Conservation (phyloP, 306 rosid genomes). For the peach (Prunus persica) region DNA sequence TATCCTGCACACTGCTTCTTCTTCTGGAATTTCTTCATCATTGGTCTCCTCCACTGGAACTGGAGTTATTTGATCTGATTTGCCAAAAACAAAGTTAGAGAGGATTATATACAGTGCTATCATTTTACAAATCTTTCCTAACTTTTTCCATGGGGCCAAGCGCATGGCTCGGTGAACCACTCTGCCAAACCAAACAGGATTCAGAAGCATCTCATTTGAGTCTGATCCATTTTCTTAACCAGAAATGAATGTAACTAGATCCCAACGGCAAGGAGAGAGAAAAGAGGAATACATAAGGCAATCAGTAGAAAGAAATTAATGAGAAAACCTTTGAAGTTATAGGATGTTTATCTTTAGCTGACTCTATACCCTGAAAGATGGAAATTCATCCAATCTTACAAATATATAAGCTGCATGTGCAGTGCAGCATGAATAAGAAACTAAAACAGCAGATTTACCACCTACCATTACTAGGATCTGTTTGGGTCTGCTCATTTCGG, state of each 20-base stretch:
- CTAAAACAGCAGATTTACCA: constrained; percentile 17
- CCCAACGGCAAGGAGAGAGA: not conserved
- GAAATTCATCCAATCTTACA: not conserved
- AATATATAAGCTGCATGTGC: constrained; percentile 1
- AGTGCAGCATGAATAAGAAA: constrained; percentile 12
- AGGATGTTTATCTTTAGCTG: not conserved
- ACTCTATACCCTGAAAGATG: not conserved
- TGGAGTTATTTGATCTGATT: constrained; percentile 74
- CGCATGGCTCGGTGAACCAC: not conserved
- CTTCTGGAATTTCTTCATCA: constrained; percentile 98
- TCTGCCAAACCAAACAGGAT: not conserved
- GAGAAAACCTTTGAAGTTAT: not conserved
- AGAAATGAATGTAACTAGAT: not conserved
- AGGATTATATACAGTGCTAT: not conserved
- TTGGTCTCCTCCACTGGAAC: constrained; percentile 56
- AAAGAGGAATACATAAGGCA: not conserved
- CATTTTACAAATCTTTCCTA: not conserved
- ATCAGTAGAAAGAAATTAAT: not conserved
- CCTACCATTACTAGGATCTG: constrained; percentile 68
- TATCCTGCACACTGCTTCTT: constrained; percentile 96
- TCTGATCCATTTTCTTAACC: not conserved
- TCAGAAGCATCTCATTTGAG: not conserved
- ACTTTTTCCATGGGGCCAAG: not conserved
- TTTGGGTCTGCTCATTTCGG: constrained; percentile 40
- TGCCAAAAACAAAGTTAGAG: not conserved